A percentile compares a stretch with the other conserved stretches of the same genome.
Evolutionary conservation across 2,329 filamentous ascomycete species (phyloP).

Genomic region (Botrytis squamosa): DNA sequence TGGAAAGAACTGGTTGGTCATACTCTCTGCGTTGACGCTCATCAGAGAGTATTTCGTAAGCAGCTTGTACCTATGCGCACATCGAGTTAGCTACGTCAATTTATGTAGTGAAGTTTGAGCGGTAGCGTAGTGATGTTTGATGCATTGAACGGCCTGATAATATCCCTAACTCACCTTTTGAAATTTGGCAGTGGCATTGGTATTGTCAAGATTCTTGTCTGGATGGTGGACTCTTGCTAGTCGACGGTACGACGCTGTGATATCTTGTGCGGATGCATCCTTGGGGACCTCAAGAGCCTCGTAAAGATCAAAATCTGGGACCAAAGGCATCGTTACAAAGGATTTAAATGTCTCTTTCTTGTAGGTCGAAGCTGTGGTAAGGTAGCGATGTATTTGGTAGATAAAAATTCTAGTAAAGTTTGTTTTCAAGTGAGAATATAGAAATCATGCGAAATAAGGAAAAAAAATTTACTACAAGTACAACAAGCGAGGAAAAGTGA

Average conservation of each 20-base stretch:
- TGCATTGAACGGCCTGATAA: not conserved
- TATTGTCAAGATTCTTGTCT: slow-evolving; percentile 29
- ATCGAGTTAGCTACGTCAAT: not conserved
- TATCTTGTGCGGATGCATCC: slow-evolving; percentile 24
- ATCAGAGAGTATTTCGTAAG: slow-evolving; percentile 28
- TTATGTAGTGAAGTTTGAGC: not conserved
- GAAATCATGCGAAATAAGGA: not conserved
- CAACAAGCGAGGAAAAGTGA: not conserved
- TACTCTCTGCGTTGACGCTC: slow-evolving; percentile 15
- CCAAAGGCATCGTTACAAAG: slow-evolving; percentile 20
- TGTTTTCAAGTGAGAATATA: not conserved
- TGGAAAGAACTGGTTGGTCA: slow-evolving; percentile 15
- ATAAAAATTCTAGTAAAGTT: not conserved
- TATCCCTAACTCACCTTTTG: slow-evolving; percentile 22
- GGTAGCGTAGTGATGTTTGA: not conserved
- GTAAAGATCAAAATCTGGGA: slow-evolving; percentile 27
- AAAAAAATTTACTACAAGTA: not conserved
- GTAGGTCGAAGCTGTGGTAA: not conserved
- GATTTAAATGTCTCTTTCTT: not conserved
- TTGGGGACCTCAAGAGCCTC: slow-evolving; percentile 22
- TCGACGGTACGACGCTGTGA: slow-evolving; percentile 25
- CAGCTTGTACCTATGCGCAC: slow-evolving; percentile 22
- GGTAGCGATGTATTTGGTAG: not conserved
- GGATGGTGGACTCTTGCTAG: slow-evolving; percentile 29
- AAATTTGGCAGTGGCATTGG: slow-evolving; percentile 26